Evolutionary conservation across 1,284 basidiomycete genomes (phyloP), one percentile per base, ranked within the genome.

Genomic region (Puccinia triticina): DNA sequence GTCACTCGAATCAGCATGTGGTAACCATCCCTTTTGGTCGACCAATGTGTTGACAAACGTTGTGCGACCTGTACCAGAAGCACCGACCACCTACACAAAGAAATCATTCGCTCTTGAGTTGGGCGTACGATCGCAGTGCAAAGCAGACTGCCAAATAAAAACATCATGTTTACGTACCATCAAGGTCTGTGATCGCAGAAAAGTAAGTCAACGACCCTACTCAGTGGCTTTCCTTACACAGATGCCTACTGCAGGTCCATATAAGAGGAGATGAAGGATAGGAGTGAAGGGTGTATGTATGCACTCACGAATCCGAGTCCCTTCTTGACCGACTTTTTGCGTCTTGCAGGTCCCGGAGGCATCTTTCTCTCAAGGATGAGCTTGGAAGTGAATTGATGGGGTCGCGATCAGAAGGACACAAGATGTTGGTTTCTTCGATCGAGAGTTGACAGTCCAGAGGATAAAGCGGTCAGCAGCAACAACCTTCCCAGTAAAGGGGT

Each of bases 1-100:
- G 48, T 82, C 80, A 48, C 72, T 76, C 46, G 61, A 82, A 46
- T 82, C 80, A 50, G 72, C 48, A 76, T 82, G 80, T 23, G 57
- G 29, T 12, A 82, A 50, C 80, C 80, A 82, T 67, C 80, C 80
- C 48, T 76, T 82, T 75, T 76, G n/a, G 48, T 82, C 80, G 40
- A 82, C 80, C 29, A 98, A 92, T 61, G 95, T 98, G 90, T 98
- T 98, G 87, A 98, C 94, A 87, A 98, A 98, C 77, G 96, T 98
- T 83, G 96, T 98, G 83, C 95, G 93, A 81, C 96, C 96, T 82
- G 94, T 95, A 75, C 96, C 96, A 87, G 95, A 96, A 81, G 94
- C 93, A 89, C 95, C 96, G 11, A 82, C 80, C 67, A 82, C 80
- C 80, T 82, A 46, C 18, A 53, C 29, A n/a, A 81, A 64, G 29